Percentiles rank a stretch among this genome's conserved stretches.
These are phyloP conservation scores for Penicillium polonicum DNA, from an alignment of 2,329 filamentous ascomycete genomes.

Conservation along the genomic window DNA sequence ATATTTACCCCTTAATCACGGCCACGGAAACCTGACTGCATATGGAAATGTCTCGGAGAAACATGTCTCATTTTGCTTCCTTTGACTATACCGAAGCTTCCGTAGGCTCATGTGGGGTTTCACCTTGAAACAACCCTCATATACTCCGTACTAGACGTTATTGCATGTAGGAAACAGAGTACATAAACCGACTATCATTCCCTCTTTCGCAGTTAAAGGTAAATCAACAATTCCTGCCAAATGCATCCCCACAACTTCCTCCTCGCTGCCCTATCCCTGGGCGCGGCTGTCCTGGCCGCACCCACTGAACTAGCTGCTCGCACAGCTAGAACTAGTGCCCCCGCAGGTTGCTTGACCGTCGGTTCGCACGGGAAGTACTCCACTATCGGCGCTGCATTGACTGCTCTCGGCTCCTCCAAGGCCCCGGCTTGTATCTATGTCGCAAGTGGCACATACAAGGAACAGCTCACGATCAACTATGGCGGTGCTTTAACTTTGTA, in stretches of 20 bases:
- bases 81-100: neutral
- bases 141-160: neutral
- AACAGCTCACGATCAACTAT: constrained; percentile 34
- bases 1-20: neutral
- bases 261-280: constrained; percentile 12
- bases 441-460: constrained; percentile 33
- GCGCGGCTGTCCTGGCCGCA: neutral
- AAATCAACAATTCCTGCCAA: neutral
- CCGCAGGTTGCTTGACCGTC: constrained; percentile 28
- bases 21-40: neutral
- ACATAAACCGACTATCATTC: neutral
- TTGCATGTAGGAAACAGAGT: neutral
- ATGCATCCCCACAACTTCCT: constrained; percentile 13
- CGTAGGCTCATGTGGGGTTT: neutral
- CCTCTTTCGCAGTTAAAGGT: neutral
- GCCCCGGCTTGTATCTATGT: constrained; percentile 35
- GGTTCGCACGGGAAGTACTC: constrained; percentile 23
- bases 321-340: constrained; percentile 20
- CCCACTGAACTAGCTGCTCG: constrained; percentile 12
- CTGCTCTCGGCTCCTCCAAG: constrained; percentile 24
- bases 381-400: constrained; percentile 28
- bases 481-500: constrained; percentile 32
- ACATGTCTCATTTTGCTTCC: neutral
- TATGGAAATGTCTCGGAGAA: neutral
- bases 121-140: neutral